Base-by-base conservation (phyloP, 1,284 basidiomycete species). In the Jaminaea rosea region DNA sequence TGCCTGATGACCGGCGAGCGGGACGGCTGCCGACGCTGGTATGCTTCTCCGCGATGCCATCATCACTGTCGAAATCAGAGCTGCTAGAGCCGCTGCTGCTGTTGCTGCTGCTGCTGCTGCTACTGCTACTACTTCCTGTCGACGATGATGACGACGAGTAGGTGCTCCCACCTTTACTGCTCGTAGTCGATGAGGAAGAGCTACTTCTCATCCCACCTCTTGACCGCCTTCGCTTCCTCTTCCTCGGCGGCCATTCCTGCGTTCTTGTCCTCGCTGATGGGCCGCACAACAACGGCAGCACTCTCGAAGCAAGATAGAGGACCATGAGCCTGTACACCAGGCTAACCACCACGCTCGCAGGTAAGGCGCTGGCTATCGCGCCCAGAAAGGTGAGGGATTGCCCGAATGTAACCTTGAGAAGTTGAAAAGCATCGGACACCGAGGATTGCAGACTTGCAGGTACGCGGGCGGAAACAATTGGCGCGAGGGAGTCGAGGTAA, bases 281-380 rank as follows among this genome's bases (percentile, higher is more conserved):
- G 13, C 39, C 39, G 39, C 39, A 42, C 39, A 66, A 39, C 19
- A 50, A 27, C 21, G 65, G 67, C 42, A 73, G 47, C 37, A 73
- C 67, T 13, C 71, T 59, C 28, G 60, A 67, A 5, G 69, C 69
- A 0, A 67, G 60, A 50, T 72, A 73, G 17, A 73, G 55, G 34
- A 73, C 67, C 56, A 65, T 66, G 10, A 73, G 37, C 11, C 71
- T 57, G 37, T 69, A 73, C 10, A 73, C 59, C 24, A 73, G 49
- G 29, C 58, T 63, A 7, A 73, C 67, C 37, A 73, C 65, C 17
- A 73, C 66, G 26, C 60, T 63, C 34, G 62, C 63, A 7, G 71
- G 71, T 31, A 73, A 51, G 4, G 65, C 69, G 1, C 62, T 62
- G 17, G 52, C 57, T 1, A 67, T 63, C 11, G 67, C 67, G 28